These are phyloP conservation scores for Pulchroboletus neoregius DNA, from an alignment of 1,284 basidiomycete species.

Conservation along the genomic window DNA sequence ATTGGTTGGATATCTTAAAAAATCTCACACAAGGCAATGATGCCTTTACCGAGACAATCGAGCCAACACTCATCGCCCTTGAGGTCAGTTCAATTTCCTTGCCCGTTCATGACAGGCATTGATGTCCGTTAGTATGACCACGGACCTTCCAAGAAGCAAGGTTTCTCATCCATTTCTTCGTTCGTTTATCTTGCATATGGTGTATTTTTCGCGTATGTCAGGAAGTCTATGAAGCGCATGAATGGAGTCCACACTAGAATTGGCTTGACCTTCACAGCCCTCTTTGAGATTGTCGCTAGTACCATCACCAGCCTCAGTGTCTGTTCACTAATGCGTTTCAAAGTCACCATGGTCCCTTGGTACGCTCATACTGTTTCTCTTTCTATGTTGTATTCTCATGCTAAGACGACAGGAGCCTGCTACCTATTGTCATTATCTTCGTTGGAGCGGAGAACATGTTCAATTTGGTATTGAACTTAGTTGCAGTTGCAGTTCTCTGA, in stretches of 20 bases:
- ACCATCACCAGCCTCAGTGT: constrained; percentile 92
- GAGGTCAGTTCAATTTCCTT: constrained; percentile 46
- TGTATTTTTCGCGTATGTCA: constrained; percentile 76
- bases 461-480: constrained; percentile 61
- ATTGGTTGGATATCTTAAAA: constrained; percentile 59
- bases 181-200: constrained; percentile 80
- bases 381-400: constrained; percentile 9
- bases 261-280: constrained; percentile 90
- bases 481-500: not conserved
- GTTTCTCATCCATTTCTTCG: constrained; percentile 60
- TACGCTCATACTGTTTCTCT: constrained; percentile 27
- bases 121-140: constrained; percentile 46
- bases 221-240: constrained; percentile 74
- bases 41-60: constrained; percentile 47
- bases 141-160: constrained; percentile 38
- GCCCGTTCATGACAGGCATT: constrained; percentile 5
- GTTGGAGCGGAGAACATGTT: constrained; percentile 99
- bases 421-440: constrained; percentile 93
- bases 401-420: constrained; percentile 56
- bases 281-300: constrained; percentile 87
- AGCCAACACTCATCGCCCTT: constrained; percentile 64
- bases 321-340: constrained; percentile 81
- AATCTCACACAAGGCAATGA: constrained; percentile 42
- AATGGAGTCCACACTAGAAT: constrained; percentile 86
- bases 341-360: constrained; percentile 87